A percentile compares a stretch with the other conserved stretches of the same genome.
phyloP scores from a whole-genome alignment of 352 stramenopile species.

The Phytophthora crassamura region DNA sequence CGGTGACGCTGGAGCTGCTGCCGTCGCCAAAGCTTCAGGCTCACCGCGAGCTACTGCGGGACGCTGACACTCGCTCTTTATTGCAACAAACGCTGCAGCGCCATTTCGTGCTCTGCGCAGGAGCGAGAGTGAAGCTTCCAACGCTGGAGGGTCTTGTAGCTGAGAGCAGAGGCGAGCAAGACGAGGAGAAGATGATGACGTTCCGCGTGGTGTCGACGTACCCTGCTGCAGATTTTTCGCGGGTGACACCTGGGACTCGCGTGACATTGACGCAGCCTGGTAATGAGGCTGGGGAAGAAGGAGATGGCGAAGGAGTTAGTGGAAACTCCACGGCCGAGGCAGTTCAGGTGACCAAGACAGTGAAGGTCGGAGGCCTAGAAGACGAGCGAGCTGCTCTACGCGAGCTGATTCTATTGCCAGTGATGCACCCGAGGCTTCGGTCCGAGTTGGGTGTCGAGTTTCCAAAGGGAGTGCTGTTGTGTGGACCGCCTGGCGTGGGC shows the following conservation, averaged over 20 bases:
- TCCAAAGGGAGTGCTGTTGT: slow-evolving; percentile 76
- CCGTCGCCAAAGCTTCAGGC: slow-evolving; percentile 17
- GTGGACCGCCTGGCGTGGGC: slow-evolving; percentile 77
- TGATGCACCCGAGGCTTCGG: slow-evolving; percentile 41
- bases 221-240: slow-evolving; percentile 37
- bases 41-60: slow-evolving; percentile 24
- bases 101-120: slow-evolving; percentile 48
- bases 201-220: slow-evolving; percentile 65
- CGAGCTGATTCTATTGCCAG: slow-evolving; percentile 76
- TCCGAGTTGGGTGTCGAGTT: slow-evolving; percentile 64
- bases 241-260: slow-evolving; percentile 52
- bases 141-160: slow-evolving; percentile 32
- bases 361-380: slow-evolving; percentile 72
- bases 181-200: slow-evolving; percentile 18
- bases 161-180: slow-evolving; percentile 21
- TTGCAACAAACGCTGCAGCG: slow-evolving; percentile 66
- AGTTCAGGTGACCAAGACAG: slow-evolving; percentile 7
- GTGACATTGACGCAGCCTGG: slow-evolving; percentile 57
- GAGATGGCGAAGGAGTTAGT: neutral
- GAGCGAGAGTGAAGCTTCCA: slow-evolving; percentile 50
- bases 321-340: neutral
- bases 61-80: slow-evolving; percentile 51
- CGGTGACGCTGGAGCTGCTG: slow-evolving; percentile 58
- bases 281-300: neutral
- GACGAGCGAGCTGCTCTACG: slow-evolving; percentile 61